A percentile compares a stretch with the other conserved stretches of the same genome.
These are phyloP conservation scores for Paecilomyces variotii DNA, from an alignment of 2,329 filamentous ascomycete genomes.

Conservation along the genomic window DNA sequence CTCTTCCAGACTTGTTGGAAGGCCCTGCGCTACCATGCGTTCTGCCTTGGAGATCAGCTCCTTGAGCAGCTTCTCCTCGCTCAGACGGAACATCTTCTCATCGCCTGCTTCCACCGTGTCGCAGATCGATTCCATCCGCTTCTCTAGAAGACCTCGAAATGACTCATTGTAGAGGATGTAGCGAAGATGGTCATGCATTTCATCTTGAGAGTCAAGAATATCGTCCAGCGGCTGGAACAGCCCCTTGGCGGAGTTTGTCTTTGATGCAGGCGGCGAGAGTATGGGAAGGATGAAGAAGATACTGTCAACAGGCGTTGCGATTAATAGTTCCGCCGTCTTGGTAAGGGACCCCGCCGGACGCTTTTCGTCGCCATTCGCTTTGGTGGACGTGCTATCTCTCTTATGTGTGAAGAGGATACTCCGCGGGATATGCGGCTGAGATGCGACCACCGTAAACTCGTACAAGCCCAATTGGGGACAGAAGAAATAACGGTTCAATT, in stretches of 20 bases:
- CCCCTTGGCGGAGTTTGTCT: slow-evolving; percentile 33
- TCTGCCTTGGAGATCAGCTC: slow-evolving; percentile 65
- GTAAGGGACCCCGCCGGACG: slow-evolving; percentile 46
- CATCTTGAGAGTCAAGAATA: slow-evolving; percentile 38
- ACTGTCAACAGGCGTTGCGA: slow-evolving; percentile 77
- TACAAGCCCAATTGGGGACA: slow-evolving; percentile 52
- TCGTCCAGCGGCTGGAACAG: slow-evolving; percentile 44
- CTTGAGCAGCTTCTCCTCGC: slow-evolving; percentile 58
- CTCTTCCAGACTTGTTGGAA: slow-evolving; percentile 78
- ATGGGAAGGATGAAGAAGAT: slow-evolving; percentile 75
- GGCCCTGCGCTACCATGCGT: slow-evolving; percentile 53
- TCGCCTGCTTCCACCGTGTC: slow-evolving; percentile 76
- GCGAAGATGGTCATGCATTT: slow-evolving; percentile 33
- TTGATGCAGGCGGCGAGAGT: slow-evolving; percentile 42
- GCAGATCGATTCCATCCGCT: slow-evolving; percentile 63
- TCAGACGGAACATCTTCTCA: slow-evolving; percentile 78
- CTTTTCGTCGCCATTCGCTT: slow-evolving; percentile 9
- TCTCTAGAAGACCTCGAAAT: slow-evolving; percentile 46
- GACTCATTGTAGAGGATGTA: slow-evolving; percentile 31
- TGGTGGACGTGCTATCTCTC: slow-evolving; percentile 3
- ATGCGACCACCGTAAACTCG: slow-evolving; percentile 52
- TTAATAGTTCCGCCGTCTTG: slow-evolving; percentile 63
- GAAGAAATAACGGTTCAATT: slow-evolving; percentile 48
- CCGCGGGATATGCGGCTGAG: slow-evolving; percentile 41
- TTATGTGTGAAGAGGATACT: slow-evolving; percentile 48